Conservation (phyloP, 1,139 yeast species). For the Geotrichum candidum region DNA sequence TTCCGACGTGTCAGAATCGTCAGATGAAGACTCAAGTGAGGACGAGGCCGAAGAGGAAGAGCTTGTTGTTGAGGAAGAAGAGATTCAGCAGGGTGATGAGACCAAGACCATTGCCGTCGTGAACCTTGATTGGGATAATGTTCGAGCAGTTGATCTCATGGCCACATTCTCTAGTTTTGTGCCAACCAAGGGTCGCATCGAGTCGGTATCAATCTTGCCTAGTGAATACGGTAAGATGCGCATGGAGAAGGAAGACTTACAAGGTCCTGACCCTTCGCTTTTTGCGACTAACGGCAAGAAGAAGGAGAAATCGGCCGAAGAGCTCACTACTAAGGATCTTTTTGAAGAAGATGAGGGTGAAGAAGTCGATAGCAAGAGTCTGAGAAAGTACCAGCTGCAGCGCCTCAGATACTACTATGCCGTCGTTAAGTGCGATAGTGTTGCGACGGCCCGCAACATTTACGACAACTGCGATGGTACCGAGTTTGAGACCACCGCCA, state of each 20-base stretch:
- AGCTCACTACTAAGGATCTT: conserved; percentile 28
- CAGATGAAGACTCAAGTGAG: conserved; percentile 36
- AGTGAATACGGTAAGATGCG: conserved; percentile 92
- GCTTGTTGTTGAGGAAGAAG: conserved; percentile 56
- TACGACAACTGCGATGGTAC: conserved; percentile 90
- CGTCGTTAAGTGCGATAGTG: conserved; percentile 75
- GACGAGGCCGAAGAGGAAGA: conserved; percentile 39
- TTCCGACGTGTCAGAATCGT: conserved; percentile 38
- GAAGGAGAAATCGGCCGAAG: conserved; percentile 33
- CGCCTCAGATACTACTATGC: conserved; percentile 92
- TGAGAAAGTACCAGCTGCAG: conserved; percentile 66
- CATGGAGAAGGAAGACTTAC: conserved; percentile 81
- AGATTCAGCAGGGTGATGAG: conserved; percentile 83
- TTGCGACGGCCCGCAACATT: conserved; percentile 64
- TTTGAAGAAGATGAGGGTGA: conserved; percentile 42
- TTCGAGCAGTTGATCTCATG: conserved; percentile 78
- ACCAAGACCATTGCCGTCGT: conserved; percentile 80
- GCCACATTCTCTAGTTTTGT: conserved; percentile 86
- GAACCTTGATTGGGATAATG: conserved; percentile 95
- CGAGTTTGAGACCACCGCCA: conserved; percentile 94
- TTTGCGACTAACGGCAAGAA: conserved; percentile 47
- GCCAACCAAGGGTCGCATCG: conserved; percentile 66
- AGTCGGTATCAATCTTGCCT: conserved; percentile 73
- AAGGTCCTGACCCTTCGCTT: conserved; percentile 88
- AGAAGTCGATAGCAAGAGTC: conserved; percentile 40